Percentiles rank a stretch among this genome's conserved stretches.
These are phyloP conservation scores for Arthroderma sp. DNA, from an alignment of 2,329 filamentous ascomycete species.

Conservation along the genomic window DNA sequence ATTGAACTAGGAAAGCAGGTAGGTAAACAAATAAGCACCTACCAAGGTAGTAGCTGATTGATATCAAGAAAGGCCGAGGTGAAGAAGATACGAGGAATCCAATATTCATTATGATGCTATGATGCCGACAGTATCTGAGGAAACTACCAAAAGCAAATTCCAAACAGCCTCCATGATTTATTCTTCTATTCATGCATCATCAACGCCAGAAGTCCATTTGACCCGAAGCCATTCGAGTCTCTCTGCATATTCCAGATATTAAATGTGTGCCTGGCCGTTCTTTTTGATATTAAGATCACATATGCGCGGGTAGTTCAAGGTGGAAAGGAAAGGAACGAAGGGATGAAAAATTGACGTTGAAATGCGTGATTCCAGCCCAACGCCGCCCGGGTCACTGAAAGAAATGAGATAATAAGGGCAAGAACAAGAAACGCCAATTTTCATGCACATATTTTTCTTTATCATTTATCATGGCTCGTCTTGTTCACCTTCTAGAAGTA, in stretches of 20 bases:
- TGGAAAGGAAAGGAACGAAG: neutral
- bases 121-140: neutral
- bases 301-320: neutral
- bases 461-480: conserved; percentile 33
- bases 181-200: conserved; percentile 4
- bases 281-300: neutral
- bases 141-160: neutral
- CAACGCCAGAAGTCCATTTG: neutral
- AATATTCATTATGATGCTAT: neutral
- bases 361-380: neutral
- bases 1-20: neutral
- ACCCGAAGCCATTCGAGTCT: neutral
- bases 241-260: neutral
- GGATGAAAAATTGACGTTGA: neutral
- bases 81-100: neutral
- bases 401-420: neutral
- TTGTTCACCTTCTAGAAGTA: conserved; percentile 67
- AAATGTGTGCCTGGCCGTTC: neutral
- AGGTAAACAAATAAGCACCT: neutral
- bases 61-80: too few relatives aligned
- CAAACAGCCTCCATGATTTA: neutral
- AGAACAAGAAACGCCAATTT: conserved; percentile 5
- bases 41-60: neutral
- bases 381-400: neutral
- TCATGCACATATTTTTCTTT: conserved; percentile 1